A percentile compares a stretch with the other conserved stretches of the same genome.
Evolutionary conservation across 306 rosid genomes (phyloP).

Genomic region (Inga leiocalycina): DNA sequence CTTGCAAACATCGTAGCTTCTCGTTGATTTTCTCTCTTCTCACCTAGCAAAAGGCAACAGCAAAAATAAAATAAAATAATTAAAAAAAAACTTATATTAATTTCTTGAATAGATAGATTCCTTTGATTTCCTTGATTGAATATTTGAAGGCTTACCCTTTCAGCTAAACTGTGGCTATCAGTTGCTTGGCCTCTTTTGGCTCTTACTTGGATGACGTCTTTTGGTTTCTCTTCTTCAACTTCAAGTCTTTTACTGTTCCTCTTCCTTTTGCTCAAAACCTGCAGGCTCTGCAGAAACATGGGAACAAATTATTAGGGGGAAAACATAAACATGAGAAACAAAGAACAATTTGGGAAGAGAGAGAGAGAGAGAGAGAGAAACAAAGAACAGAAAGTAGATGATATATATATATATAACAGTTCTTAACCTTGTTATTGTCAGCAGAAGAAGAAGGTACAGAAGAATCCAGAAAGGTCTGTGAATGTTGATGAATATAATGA

Average conservation of each 20-base stretch:
- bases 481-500: constrained; percentile 5
- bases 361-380: not conserved
- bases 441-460: constrained; percentile 6
- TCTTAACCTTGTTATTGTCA: constrained; percentile 36
- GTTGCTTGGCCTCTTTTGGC: constrained; percentile 78
- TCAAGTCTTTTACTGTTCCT: constrained; percentile 32
- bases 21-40: constrained; percentile 71
- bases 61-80: too few species aligned
- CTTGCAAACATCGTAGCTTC: constrained; percentile 57
- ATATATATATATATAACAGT: not conserved
- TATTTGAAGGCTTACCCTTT: constrained; percentile 49
- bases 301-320: not conserved
- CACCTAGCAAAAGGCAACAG: constrained; percentile 36
- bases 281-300: constrained; percentile 33
- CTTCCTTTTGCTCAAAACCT: constrained; percentile 61
- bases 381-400: not conserved
- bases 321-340: constrained; percentile 15
- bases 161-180: constrained; percentile 73
- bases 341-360: not conserved
- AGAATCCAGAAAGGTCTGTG: constrained; percentile 9
- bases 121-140: not conserved
- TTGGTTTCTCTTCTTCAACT: constrained; percentile 40
- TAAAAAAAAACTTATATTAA: not conserved
- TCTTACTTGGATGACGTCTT: constrained; percentile 65
- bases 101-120: not conserved